These are phyloP conservation scores for Microdochium nivale DNA, from an alignment of 2,329 filamentous ascomycete species.

Conservation along the genomic window DNA sequence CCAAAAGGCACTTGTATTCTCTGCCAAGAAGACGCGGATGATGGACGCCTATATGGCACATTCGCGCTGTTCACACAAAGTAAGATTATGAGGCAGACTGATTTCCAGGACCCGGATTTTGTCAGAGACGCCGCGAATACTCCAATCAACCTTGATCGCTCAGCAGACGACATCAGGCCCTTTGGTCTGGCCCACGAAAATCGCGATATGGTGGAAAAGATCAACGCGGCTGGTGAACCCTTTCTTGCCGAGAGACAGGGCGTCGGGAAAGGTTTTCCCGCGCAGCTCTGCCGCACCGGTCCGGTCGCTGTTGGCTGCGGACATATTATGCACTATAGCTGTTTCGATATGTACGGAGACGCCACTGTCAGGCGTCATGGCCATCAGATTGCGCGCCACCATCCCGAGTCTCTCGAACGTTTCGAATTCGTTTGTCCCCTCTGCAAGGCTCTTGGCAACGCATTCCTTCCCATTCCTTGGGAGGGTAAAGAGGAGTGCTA, in stretches of 20 bases:
- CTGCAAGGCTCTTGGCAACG: conserved; percentile 92
- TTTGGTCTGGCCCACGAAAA: conserved; percentile 91
- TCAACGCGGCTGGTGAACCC: conserved; percentile 62
- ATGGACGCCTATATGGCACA: conserved; percentile 81
- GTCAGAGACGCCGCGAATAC: conserved; percentile 74
- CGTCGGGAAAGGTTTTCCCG: conserved; percentile 82
- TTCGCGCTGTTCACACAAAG: conserved; percentile 87
- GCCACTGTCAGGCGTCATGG: conserved; percentile 77
- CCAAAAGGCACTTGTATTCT: conserved; percentile 89
- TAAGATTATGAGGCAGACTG: conserved; percentile 76
- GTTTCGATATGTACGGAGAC: conserved; percentile 85
- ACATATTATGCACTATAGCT: conserved; percentile 96
- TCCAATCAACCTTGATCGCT: conserved; percentile 74
- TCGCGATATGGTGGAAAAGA: conserved; percentile 64
- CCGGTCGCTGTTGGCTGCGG: conserved; percentile 88
- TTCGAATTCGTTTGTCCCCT: conserved; percentile 95
- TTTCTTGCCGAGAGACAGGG: conserved; percentile 70
- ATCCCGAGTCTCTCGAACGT: conserved; percentile 69
- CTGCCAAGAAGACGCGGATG: conserved; percentile 92
- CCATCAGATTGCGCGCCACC: conserved; percentile 89
- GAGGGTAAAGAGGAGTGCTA: conserved; percentile 82
- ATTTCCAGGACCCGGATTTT: conserved; percentile 72
- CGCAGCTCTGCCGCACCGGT: conserved; percentile 56
- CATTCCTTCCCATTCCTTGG: conserved; percentile 93
- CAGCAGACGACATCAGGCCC: conserved; percentile 73